phyloP scores from a whole-genome alignment of 1,284 basidiomycete genomes.

The Somion occarium region DNA sequence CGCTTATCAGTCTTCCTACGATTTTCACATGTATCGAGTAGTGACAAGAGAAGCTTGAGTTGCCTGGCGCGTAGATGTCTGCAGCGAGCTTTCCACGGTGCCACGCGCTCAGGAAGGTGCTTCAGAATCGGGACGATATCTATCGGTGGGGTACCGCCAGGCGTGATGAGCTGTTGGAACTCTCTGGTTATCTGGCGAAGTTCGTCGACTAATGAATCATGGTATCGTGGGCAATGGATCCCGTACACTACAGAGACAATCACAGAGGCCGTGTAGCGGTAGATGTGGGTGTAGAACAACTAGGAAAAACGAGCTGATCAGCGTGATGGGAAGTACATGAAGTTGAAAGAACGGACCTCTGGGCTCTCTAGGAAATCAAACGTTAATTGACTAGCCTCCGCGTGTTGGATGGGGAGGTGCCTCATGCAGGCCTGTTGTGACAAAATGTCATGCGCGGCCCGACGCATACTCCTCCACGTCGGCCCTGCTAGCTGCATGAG shows the following conservation, averaged over 20 bases:
- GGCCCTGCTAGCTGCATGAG: neutral
- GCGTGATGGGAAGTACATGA: neutral
- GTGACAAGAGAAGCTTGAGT: conserved; percentile 15
- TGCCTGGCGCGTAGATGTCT: conserved; percentile 14
- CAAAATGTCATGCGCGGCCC: neutral
- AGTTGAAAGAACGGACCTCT: neutral
- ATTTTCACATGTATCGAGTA: conserved; percentile 13
- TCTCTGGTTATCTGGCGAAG: conserved; percentile 13
- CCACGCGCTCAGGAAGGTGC: conserved; percentile 22
- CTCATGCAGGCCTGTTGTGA: neutral
- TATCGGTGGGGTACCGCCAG: conserved; percentile 25
- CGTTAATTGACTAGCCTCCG: neutral
- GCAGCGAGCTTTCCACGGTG: conserved; percentile 20
- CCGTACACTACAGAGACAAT: conserved; percentile 24
- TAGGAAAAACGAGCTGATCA: too few relatives aligned
- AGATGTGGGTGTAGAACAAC: conserved; percentile 22
- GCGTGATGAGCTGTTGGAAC: conserved; percentile 3
- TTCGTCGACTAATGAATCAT: conserved; percentile 15
- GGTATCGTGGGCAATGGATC: conserved; percentile 20
- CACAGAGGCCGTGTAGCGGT: conserved; percentile 21
- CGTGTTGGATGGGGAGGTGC: neutral
- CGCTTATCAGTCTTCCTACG: conserved; percentile 15
- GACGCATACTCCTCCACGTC: neutral
- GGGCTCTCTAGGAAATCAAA: neutral
- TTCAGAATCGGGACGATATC: conserved; percentile 24